Percentiles rank a stretch among this genome's conserved stretches.
These are phyloP conservation scores for Populus simonii DNA, from an alignment of 345 rosid species.

Conservation along the genomic window DNA sequence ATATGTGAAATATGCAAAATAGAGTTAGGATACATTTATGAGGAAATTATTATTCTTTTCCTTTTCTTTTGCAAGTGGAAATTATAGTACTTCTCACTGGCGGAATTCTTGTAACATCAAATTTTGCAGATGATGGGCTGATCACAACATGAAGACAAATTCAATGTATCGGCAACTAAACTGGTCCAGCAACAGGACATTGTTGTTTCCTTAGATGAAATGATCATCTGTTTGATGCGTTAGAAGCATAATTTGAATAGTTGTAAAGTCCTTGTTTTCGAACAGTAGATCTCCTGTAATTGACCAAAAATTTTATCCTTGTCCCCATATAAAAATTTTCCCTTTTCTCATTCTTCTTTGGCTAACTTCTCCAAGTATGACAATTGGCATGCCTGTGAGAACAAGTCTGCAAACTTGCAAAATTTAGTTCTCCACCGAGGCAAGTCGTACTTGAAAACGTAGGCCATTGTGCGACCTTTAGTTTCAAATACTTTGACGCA, in stretches of 20 bases:
- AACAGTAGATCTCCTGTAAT: not conserved
- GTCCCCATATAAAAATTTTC: not conserved
- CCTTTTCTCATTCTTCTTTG: not conserved
- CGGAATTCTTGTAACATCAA: not conserved
- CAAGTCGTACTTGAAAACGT: not conserved
- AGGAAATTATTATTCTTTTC: too few relatives aligned
- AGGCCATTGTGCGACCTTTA: not conserved
- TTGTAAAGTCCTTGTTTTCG: not conserved
- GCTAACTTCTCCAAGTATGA: not conserved
- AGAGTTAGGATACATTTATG: not conserved
- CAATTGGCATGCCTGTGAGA: not conserved
- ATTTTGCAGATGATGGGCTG: slow-evolving; percentile 21
- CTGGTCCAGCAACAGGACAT: not conserved
- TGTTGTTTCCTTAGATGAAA: not conserved
- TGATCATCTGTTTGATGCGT: not conserved
- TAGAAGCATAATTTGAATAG: not conserved
- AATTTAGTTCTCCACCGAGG: not conserved
- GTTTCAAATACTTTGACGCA: not conserved
- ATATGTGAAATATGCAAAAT: not conserved
- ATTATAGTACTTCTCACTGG: not conserved
- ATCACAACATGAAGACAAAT: not conserved
- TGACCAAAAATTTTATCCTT: not conserved
- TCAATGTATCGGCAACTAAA: not conserved
- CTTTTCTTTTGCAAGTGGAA: not conserved
- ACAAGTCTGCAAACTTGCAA: not conserved